Percentiles rank a stretch among this genome's conserved stretches.
Conservation (phyloP, 192 early-diverging fungal species). For the Helicostylum pulchrum region DNA sequence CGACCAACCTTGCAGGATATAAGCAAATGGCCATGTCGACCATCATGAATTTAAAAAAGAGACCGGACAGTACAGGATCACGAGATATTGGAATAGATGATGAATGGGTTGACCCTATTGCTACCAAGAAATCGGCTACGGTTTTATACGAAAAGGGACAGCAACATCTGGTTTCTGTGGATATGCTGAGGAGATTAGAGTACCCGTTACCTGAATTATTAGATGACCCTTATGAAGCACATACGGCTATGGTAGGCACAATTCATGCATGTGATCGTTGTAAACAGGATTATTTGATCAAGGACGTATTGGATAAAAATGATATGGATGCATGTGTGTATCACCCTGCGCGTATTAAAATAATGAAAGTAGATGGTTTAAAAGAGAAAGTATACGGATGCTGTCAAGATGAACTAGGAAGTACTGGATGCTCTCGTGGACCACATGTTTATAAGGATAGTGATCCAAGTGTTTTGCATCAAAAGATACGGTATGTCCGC, state of each 20-base stretch:
- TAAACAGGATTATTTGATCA: slow-evolving; percentile 40
- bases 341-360: slow-evolving; percentile 41
- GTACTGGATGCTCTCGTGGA: slow-evolving; percentile 51
- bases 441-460: slow-evolving; percentile 71
- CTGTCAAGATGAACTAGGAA: slow-evolving; percentile 40
- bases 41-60: slow-evolving; percentile 53
- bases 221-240: slow-evolving; percentile 1
- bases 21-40: slow-evolving; percentile 43
- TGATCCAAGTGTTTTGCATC: slow-evolving; percentile 36
- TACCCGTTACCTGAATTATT: slow-evolving; percentile 38
- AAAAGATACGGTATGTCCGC: slow-evolving; percentile 37
- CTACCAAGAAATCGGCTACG: neutral
- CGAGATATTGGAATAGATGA: slow-evolving; percentile 65
- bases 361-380: slow-evolving; percentile 26
- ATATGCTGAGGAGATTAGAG: slow-evolving; percentile 32
- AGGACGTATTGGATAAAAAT: slow-evolving; percentile 31
- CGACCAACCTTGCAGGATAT: slow-evolving; percentile 44
- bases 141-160: neutral
- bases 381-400: slow-evolving; percentile 40
- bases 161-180: slow-evolving; percentile 19
- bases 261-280: slow-evolving; percentile 49
- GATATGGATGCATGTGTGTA: slow-evolving; percentile 44
- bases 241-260: neutral
- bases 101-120: slow-evolving; percentile 39
- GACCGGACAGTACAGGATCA: slow-evolving; percentile 40